Base-by-base conservation (phyloP, 495 filamentous ascomycete genomes). In the Coniosporium apollinis region DNA sequence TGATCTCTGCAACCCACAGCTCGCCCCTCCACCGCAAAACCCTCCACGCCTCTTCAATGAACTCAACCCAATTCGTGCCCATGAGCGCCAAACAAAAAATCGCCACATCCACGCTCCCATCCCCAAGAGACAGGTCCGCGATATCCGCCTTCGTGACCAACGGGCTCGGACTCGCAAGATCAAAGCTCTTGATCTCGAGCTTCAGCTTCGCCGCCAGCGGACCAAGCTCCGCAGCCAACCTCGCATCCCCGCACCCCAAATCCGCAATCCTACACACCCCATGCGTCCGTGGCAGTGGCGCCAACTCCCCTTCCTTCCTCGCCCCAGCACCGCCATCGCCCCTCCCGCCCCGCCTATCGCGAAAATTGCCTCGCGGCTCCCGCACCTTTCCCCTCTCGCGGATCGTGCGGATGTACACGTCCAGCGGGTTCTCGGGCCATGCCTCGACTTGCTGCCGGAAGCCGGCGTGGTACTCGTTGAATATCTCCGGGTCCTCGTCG, bases 51-150 rank as follows among this genome's bases (percentile, higher is more conserved):
- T 97, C 89, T 48, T 94, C 86, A 39, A 96, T 68, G 49, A 94
- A 94, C 40, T 80, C 74, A 15, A 92, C 65, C 83, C 89, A 97
- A 58, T 97, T 97, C 11, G 89, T 96, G 45, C 91, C 89, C 89
- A 97, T 97, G 26, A 97, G 67, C 37, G 87, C 87, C 16, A 97
- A 65, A 57, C 89, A 97, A 62, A 94, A 93, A 35, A 96, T 70
- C 5, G 80, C 79, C 11, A 97, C 65, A 50, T 97, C 83, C 16
- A 84, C 75, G 24, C 64, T 69, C 32, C 69, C 70, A 32, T 84
- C 72, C 17, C 60, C 55, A 1, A 93, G 50, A 0, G 84, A 84
- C 2, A 97, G 63, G 37, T 79, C 69, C 13, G 84, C 75, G 34
- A 94, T 83, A 56, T 97, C 89, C 2, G 89, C 82, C 37, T 75